Evolutionary conservation across 2,329 filamentous ascomycete species (phyloP).

Genomic region (Fusarium bulbicola): DNA sequence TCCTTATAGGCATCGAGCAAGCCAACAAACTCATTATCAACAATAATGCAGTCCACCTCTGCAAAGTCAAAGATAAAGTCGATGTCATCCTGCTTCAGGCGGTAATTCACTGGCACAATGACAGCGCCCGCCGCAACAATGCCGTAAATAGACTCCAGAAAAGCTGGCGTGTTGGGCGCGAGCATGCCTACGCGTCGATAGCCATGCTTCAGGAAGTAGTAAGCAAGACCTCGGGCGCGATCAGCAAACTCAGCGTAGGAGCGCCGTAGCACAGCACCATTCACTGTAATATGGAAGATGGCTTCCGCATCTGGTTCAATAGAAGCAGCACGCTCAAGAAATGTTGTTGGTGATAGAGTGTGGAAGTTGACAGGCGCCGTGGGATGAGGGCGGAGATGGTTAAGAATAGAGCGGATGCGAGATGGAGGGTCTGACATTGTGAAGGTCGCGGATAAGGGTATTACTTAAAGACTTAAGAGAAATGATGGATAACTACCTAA

Average conservation of each 20-base stretch:
- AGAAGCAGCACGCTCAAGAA: conserved; percentile 83
- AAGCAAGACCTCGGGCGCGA: conserved; percentile 86
- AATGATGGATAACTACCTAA: not conserved
- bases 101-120: conserved; percentile 72
- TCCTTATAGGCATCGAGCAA: conserved; percentile 74
- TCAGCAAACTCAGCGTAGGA: conserved; percentile 86
- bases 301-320: conserved; percentile 89
- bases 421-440: conserved; percentile 72
- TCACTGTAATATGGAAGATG: conserved; percentile 85
- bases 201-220: conserved; percentile 80
- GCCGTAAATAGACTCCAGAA: conserved; percentile 89
- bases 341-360: conserved; percentile 86
- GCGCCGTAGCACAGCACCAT: conserved; percentile 76
- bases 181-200: conserved; percentile 85
- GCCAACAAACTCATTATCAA: conserved; percentile 80
- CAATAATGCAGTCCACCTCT: conserved; percentile 87
- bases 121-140: conserved; percentile 83
- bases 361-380: conserved; percentile 70
- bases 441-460: not conserved
- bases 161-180: conserved; percentile 92
- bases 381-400: conserved; percentile 56
- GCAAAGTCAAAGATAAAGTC: conserved; percentile 89
- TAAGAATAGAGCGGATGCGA: conserved; percentile 67
- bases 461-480: not conserved
- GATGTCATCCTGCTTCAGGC: conserved; percentile 84